Percentiles rank a stretch among this genome's conserved stretches.
These are phyloP conservation scores for Aspergillus sp. DNA, from an alignment of 2,329 filamentous ascomycete genomes.

Conservation along the genomic window DNA sequence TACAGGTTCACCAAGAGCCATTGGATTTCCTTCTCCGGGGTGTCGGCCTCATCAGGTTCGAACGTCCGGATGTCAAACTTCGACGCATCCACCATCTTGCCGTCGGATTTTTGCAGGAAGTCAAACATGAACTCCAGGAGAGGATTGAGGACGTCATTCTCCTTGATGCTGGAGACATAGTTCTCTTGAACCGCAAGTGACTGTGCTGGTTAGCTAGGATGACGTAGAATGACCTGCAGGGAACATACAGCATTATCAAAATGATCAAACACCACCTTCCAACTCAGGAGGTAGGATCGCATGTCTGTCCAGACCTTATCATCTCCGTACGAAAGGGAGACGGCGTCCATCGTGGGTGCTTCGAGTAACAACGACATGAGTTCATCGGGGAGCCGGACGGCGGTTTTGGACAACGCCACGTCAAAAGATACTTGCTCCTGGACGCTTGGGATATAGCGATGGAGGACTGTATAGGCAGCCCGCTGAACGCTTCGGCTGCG, in stretches of 20 bases:
- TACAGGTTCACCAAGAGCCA: conserved; percentile 84
- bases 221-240: background rate
- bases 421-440: conserved; percentile 85
- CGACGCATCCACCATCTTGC: conserved; percentile 66
- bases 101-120: conserved; percentile 75
- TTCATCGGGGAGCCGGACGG: conserved; percentile 76
- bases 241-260: conserved; percentile 63
- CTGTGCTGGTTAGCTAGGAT: conserved; percentile 34
- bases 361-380: conserved; percentile 80
- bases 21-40: conserved; percentile 71
- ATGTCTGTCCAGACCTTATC: conserved; percentile 66
- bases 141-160: conserved; percentile 65
- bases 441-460: conserved; percentile 71
- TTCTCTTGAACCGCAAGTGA: conserved; percentile 80
- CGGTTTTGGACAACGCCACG: conserved; percentile 52
- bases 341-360: conserved; percentile 67
- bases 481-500: conserved; percentile 74
- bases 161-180: conserved; percentile 77
- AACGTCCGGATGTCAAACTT: conserved; percentile 70
- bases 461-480: conserved; percentile 76
- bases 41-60: conserved; percentile 58
- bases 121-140: conserved; percentile 80
- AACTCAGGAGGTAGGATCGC: conserved; percentile 80
- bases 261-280: conserved; percentile 86
- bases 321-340: conserved; percentile 64